Conservation (phyloP, 148 eudicot genomes). For the Dysphania ambrosioides region DNA sequence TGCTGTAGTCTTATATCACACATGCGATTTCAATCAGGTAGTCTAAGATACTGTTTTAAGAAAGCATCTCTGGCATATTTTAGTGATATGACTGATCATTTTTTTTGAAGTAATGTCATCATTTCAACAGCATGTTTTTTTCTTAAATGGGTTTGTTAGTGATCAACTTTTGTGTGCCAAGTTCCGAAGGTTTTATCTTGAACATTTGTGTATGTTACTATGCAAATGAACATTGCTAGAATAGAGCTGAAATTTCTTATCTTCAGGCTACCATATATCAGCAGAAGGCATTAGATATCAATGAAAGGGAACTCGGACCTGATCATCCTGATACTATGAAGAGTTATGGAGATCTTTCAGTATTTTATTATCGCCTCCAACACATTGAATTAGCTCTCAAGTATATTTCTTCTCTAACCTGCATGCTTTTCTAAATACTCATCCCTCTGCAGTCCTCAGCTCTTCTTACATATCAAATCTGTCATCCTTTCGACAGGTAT, state of each 20-base stretch:
- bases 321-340: conserved; percentile 99
- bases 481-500: conserved; percentile 49
- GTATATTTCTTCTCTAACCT: conserved; percentile 34
- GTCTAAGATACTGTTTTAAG: too few relatives aligned
- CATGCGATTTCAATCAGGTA: conserved; percentile 99
- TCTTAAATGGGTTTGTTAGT: neutral
- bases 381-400: conserved; percentile 93
- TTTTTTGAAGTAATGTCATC: neutral
- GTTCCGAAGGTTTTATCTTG: neutral
- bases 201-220: too few relatives aligned
- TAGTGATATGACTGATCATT: neutral
- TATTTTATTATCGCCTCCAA: conserved; percentile 95
- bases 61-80: neutral
- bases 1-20: conserved; percentile 96
- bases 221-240: neutral
- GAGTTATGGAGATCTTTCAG: conserved; percentile 99
- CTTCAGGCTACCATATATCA: conserved; percentile 93
- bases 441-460: neutral
- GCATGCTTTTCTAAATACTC: neutral
- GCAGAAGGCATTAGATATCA: conserved; percentile 98
- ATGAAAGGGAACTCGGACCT: conserved; percentile 97
- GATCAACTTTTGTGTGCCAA: neutral
- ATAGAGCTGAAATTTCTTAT: conserved; percentile 14
- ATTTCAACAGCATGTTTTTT: neutral
- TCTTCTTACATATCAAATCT: neutral